Percentiles rank a stretch among this genome's conserved stretches.
These are phyloP conservation scores for Nemania sp. DNA, from an alignment of 2,329 filamentous ascomycete species.

Conservation along the genomic window DNA sequence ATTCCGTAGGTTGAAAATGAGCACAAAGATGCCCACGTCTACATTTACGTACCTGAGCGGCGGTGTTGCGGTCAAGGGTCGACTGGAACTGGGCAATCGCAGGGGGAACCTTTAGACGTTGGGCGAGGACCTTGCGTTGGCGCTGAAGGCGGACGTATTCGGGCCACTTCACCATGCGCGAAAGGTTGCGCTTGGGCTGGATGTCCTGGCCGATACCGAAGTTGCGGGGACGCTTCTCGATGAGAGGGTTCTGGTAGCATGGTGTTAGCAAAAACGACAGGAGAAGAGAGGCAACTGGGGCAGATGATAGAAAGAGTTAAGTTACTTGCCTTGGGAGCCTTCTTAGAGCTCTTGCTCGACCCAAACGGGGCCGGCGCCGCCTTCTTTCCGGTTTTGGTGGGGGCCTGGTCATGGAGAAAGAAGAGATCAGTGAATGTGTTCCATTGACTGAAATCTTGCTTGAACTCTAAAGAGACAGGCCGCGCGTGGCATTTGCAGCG, in stretches of 20 bases:
- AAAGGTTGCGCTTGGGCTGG: slow-evolving; percentile 94
- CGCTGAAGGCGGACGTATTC: slow-evolving; percentile 99
- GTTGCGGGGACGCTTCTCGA: slow-evolving; percentile 98
- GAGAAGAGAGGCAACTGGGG: slow-evolving; percentile 7
- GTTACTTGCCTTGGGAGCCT: slow-evolving; percentile 89
- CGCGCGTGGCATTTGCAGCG: slow-evolving; percentile 66
- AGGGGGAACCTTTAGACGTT: slow-evolving; percentile 98
- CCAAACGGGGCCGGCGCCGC: slow-evolving; percentile 96
- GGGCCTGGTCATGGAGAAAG: slow-evolving; percentile 99
- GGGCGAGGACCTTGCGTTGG: slow-evolving; percentile 93
- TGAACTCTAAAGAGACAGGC: slow-evolving; percentile 88
- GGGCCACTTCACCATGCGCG: slow-evolving; percentile 99
- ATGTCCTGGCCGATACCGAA: slow-evolving; percentile 99
- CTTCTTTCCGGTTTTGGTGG: slow-evolving; percentile 98
- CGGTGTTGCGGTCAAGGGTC: slow-evolving; percentile 93
- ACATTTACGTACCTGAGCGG: slow-evolving; percentile 75
- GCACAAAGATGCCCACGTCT: background rate
- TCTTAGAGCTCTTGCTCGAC: slow-evolving; percentile 91
- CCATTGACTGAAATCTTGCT: slow-evolving; percentile 81
- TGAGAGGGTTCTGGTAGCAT: slow-evolving; percentile 86
- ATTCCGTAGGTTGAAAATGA: background rate
- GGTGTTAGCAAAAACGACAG: slow-evolving; percentile 41
- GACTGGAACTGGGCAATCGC: slow-evolving; percentile 57
- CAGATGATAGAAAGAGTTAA: slow-evolving; percentile 22
- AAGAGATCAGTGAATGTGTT: slow-evolving; percentile 94